Evolutionary conservation across 192 early-diverging fungal species (phyloP).

Genomic region (Coemansia sp.): DNA sequence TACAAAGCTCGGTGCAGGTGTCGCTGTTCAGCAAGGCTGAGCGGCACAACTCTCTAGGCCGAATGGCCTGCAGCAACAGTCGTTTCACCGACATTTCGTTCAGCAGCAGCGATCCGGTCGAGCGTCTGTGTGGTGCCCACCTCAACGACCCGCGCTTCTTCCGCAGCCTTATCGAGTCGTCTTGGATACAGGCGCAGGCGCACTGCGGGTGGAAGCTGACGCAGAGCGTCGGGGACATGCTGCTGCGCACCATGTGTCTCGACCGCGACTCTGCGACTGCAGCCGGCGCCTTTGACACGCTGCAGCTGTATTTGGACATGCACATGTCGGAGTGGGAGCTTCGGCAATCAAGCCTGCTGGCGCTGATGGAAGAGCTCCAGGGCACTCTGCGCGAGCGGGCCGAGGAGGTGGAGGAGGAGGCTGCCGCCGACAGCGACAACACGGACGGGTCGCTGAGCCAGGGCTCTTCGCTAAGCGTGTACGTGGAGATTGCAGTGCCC

Average conservation of each 20-base stretch:
- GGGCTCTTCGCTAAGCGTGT: background rate
- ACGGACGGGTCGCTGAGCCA: background rate
- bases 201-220: conserved; percentile 27
- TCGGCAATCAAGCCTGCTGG: background rate
- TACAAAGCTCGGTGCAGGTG: background rate
- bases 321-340: conserved; percentile 19
- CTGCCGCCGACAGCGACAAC: background rate
- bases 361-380: conserved; percentile 13
- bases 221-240: conserved; percentile 16
- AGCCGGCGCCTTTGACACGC: conserved; percentile 3
- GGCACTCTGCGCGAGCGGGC: conserved; percentile 2
- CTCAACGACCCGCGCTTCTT: conserved; percentile 1
- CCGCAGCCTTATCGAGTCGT: conserved; percentile 9
- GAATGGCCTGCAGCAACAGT: background rate
- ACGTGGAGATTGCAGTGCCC: conserved; percentile 1
- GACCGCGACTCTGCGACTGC: background rate
- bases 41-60: background rate
- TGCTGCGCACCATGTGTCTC: conserved; percentile 14
- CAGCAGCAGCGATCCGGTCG: conserved; percentile 11
- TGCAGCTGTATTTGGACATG: conserved; percentile 15
- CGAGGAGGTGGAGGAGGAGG: background rate
- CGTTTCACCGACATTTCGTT: background rate
- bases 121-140: conserved; percentile 6
- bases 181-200: conserved; percentile 11
- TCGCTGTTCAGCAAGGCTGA: conserved; percentile 6